Evolutionary conservation across 495 filamentous ascomycete species (phyloP).

Genomic region (Trichoderma asperelloides): DNA sequence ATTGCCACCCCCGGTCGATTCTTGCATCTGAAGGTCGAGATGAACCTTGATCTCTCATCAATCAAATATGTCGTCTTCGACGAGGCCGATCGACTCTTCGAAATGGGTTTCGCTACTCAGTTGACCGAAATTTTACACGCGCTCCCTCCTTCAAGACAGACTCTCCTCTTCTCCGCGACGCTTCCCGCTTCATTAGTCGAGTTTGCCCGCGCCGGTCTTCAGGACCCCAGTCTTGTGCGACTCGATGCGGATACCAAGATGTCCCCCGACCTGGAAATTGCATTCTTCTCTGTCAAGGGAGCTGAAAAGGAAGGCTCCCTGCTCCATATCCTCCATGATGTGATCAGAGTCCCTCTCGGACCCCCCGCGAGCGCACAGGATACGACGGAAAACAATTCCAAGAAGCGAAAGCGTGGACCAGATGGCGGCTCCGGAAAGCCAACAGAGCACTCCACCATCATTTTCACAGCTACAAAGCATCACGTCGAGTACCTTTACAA

Average conservation of each 20-base stretch:
- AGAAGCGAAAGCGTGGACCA: conserved; percentile 60
- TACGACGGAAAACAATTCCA: conserved; percentile 40
- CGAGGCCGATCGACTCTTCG: conserved; percentile 92
- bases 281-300: conserved; percentile 87
- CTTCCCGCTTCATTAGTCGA: conserved; percentile 89
- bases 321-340: conserved; percentile 76
- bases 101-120: conserved; percentile 95
- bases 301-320: conserved; percentile 89
- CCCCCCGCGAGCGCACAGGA: conserved; percentile 44
- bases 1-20: conserved; percentile 96
- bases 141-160: conserved; percentile 75
- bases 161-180: conserved; percentile 88
- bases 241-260: conserved; percentile 93
- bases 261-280: conserved; percentile 84
- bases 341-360: conserved; percentile 89
- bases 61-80: conserved; percentile 92
- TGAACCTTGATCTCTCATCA: conserved; percentile 77
- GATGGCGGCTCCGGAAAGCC: conserved; percentile 48
- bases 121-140: conserved; percentile 88
- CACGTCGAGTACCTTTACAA: conserved; percentile 89
- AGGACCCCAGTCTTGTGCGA: conserved; percentile 79
- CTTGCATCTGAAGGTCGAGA: conserved; percentile 90
- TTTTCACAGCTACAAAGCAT: conserved; percentile 93
- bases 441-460: conserved; percentile 76
- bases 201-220: conserved; percentile 85